Percentiles rank a stretch among this genome's conserved stretches.
These are phyloP conservation scores for Sequoiadendron giganteum DNA, from an alignment of 75 land plant species.

Conservation along the genomic window DNA sequence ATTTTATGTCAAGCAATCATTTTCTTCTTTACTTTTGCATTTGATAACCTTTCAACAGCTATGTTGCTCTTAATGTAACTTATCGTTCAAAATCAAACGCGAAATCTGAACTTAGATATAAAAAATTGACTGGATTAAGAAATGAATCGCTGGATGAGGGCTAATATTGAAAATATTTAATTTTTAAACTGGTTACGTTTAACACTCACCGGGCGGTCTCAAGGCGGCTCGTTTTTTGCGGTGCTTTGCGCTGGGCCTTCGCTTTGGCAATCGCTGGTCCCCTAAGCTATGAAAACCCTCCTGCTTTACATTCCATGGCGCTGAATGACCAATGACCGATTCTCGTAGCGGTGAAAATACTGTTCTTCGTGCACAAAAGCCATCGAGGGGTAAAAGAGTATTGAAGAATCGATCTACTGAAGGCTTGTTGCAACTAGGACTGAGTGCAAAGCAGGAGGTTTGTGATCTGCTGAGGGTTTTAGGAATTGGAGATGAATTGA, in stretches of 20 bases:
- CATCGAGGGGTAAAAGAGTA: not conserved
- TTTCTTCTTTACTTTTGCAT: not conserved
- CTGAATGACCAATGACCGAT: not conserved
- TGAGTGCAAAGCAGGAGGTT: not conserved
- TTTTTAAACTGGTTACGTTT: not conserved
- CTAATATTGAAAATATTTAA: not conserved
- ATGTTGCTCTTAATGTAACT: not conserved
- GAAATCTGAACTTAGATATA: not conserved
- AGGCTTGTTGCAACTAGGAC: not conserved
- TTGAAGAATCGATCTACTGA: not conserved
- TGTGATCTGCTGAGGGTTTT: not conserved
- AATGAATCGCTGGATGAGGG: not conserved
- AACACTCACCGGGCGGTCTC: constrained; percentile 41
- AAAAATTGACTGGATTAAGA: not conserved
- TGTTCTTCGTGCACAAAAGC: not conserved
- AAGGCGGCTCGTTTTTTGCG: constrained; percentile 43
- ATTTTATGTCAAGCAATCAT: not conserved
- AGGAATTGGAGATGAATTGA: not conserved
- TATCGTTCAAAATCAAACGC: not conserved
- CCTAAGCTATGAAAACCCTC: constrained; percentile 24
- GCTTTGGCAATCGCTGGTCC: constrained; percentile 42
- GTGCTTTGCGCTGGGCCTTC: constrained; percentile 33
- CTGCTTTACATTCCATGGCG: not conserved
- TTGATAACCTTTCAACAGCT: not conserved
- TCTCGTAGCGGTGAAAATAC: not conserved